Evolutionary conservation across 2,329 filamentous ascomycete species (phyloP), one percentile per base, ranked within the genome.

Genomic region (Cylindrodendrum hubeiense): DNA sequence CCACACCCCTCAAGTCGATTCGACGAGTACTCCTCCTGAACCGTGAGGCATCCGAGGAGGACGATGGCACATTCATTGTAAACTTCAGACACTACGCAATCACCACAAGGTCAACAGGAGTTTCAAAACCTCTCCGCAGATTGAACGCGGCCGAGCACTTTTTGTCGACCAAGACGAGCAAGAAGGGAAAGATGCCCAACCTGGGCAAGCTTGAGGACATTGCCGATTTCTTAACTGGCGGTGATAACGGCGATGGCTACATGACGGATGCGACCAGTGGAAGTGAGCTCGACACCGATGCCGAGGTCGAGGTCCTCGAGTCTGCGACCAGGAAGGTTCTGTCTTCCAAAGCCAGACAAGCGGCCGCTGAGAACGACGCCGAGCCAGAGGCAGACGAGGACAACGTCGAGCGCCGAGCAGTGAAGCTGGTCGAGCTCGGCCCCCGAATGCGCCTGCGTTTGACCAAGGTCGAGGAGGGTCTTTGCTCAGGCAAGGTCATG

Each of bases 51-150:
- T 80, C 83, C 15, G 79, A 83, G 21, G 83, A 86, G 39, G 86
- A 90, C 53, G 87, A 91, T 41, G 90, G 89, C 33, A 89, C 89
- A 3, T 97, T 97, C 76, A 88, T 95, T 17, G 82, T 99, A 68
- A 97, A 93, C 77, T 90, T 98, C 66, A 87, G 96, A 64, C 96
- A 99, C 80, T 99, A 97, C 78, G 94, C 95, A 28, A 99, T 99
- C 76, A 96, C 93, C 6, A 98, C 95, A 13, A 94, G 94, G 75
- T 87, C 91, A 24, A 92, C 93, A 0, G 95, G 94, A 26, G 85
- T 98, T 1, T 95, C 95, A 12, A 95, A 93, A 78, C 90, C 93
- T 5, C 86, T 99, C 41, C 89, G 94, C 62, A 88, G 95, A 46
- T 85, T 99, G 47, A 93, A 97, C 71, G 91, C 93, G 6, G 94